phyloP scores from a whole-genome alignment of 768 basidiomycete species.

The Exsudoporus frostii region DNA sequence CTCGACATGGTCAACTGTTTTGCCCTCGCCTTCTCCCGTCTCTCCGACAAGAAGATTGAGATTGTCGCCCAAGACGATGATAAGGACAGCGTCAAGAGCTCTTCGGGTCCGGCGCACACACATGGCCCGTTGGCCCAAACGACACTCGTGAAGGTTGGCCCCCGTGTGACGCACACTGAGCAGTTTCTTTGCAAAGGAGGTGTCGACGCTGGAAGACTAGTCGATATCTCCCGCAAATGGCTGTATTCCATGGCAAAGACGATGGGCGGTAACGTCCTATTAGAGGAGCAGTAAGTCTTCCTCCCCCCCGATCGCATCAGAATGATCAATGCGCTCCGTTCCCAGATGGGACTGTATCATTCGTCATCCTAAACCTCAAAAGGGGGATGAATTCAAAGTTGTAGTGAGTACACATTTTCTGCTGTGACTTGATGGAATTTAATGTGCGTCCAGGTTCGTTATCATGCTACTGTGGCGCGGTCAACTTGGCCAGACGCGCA shows the following conservation, averaged over 20 bases:
- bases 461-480: constrained; percentile 36
- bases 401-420: constrained; percentile 21
- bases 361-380: constrained; percentile 29
- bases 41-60: constrained; percentile 24
- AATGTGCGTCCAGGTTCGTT: constrained; percentile 30
- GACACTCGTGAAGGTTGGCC: constrained; percentile 27
- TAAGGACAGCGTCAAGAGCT: constrained; percentile 29
- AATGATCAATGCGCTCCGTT: constrained; percentile 14
- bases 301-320: constrained; percentile 15
- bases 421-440: constrained; percentile 2
- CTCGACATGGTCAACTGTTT: constrained; percentile 27
- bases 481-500: constrained; percentile 36
- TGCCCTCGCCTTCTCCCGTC: constrained; percentile 21
- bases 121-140: constrained; percentile 24
- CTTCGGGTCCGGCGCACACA: constrained; percentile 32
- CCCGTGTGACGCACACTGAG: constrained; percentile 35
- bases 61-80: constrained; percentile 21
- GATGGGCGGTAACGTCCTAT: constrained; percentile 37
- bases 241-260: constrained; percentile 31
- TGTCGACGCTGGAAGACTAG: constrained; percentile 34
- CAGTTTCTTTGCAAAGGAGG: constrained; percentile 35
- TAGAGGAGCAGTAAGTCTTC: constrained; percentile 36
- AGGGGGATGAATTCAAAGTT: constrained; percentile 34
- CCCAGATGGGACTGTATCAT: constrained; percentile 38
- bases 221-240: constrained; percentile 33